Percentiles rank a stretch among this genome's conserved stretches.
These are phyloP conservation scores for Rubroshorea leprosula DNA, from an alignment of 345 rosid genomes.

Conservation along the genomic window DNA sequence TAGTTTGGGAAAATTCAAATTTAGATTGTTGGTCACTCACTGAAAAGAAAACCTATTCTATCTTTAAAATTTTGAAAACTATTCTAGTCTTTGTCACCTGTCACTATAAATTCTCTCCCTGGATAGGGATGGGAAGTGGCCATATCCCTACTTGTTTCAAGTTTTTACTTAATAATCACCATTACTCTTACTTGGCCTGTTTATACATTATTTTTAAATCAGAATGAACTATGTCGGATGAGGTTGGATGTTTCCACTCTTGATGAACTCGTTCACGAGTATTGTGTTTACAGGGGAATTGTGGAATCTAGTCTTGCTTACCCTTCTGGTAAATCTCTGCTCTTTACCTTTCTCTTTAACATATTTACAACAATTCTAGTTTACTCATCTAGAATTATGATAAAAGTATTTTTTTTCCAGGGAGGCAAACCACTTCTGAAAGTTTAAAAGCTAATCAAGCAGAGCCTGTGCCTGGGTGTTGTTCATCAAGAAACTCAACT, in stretches of 20 bases:
- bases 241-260: conserved; percentile 65
- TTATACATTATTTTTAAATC: conserved; percentile 22
- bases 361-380: conserved; percentile 3
- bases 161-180: no score
- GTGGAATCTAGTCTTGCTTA: conserved; percentile 39
- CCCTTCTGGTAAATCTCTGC: conserved; percentile 35
- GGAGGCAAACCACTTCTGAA: conserved; percentile 30
- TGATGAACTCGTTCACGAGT: conserved; percentile 81
- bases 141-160: no score
- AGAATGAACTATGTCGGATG: conserved; percentile 96
- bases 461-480: conserved; percentile 35
- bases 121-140: no score
- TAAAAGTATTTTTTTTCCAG: conserved; percentile 23
- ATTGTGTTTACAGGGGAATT: conserved; percentile 90
- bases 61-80: no score
- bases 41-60: background rate
- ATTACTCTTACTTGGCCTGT: background rate
- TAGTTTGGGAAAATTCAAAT: no score
- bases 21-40: background rate
- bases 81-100: no score
- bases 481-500: conserved; percentile 44
- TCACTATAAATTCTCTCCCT: no score
- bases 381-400: conserved; percentile 14
- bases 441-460: conserved; percentile 36
- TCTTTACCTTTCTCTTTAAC: conserved; percentile 8